Evolutionary conservation across 2,329 filamentous ascomycete genomes (phyloP), one percentile per base, ranked within the genome.

Genomic region (Rhynchosporium graminicola): DNA sequence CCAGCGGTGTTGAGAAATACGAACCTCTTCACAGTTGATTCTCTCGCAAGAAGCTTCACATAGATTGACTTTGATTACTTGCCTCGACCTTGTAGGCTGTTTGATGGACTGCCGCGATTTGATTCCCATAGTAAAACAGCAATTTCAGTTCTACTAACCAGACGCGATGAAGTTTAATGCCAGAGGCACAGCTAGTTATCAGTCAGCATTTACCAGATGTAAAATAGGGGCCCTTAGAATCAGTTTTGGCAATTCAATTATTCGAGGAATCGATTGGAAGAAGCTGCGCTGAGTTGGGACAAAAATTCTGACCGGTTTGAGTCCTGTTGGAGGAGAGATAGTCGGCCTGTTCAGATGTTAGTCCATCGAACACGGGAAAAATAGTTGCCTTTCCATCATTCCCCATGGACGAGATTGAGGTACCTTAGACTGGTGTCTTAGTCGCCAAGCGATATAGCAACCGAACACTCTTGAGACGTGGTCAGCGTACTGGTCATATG

Each of bases 161-260:
- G 90, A 91, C 76, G 91, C 91, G 80, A 95, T 90, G 80, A 95
- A 95, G 80, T 95, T 95, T 74, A 95, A 82, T 76, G 91, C 90
- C 77, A 95, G 80, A 70, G 91, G 91, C 68, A 92, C 79, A 68
- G 89, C 91, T 95, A 72, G 28, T 52, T 45, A 63, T 15, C 4
- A 29, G 62, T 70, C 65, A 72, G 66, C 60, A 58, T 60, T 57
- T 57, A 38, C 4, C 13, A 1, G 31, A 28, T 40, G 5, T 13
- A 33, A n/a, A 10, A 26, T 5, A 43, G 40, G 20, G 42, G 26
- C 15, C 26, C 2, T 31, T 26, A 26, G 13, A 57, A 20, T 50
- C 57, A 38, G 7, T 26, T 20, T 20, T 26, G 28, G 29, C 46
- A 42, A 10, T 29, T 38, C 42, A 38, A 10, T 3, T 1, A 10